Conservation (phyloP, 768 basidiomycete species). For the Cantharellus cinnabarinus region DNA sequence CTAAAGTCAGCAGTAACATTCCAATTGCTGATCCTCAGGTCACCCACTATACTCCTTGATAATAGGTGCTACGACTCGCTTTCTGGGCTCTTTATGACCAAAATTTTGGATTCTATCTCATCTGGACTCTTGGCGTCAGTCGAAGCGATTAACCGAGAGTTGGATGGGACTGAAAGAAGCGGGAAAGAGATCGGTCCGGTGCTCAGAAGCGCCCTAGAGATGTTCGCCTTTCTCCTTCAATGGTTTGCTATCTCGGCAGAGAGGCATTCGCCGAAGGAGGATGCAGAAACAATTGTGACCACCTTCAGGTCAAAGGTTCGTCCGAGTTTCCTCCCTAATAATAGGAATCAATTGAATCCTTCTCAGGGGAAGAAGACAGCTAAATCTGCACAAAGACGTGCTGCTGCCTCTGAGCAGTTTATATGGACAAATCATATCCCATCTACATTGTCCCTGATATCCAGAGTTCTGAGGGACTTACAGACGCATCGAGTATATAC, state of each 20-base stretch:
- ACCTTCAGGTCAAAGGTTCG: conserved; percentile 13
- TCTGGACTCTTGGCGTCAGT: conserved; percentile 41
- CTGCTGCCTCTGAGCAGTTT: conserved; percentile 23
- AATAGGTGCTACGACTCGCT: conserved; percentile 32
- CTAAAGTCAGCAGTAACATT: conserved; percentile 31
- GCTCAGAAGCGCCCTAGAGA: conserved; percentile 50
- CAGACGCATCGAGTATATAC: conserved; percentile 74
- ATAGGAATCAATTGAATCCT: conserved; percentile 12
- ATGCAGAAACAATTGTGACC: conserved; percentile 26
- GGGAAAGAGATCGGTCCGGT: conserved; percentile 24
- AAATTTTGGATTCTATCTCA: conserved; percentile 69
- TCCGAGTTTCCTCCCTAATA: background rate
- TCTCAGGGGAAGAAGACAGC: conserved; percentile 29
- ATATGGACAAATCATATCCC: conserved; percentile 66
- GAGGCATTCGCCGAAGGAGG: conserved; percentile 39
- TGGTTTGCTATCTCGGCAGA: conserved; percentile 80
- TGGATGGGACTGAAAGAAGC: conserved; percentile 39
- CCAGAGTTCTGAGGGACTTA: conserved; percentile 40
- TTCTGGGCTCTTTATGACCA: conserved; percentile 48
- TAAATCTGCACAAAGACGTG: conserved; percentile 16
- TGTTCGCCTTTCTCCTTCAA: conserved; percentile 78
- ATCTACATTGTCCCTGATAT: conserved; percentile 42
- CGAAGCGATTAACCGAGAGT: conserved; percentile 46
- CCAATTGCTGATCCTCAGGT: background rate
- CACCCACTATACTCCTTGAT: background rate